Percentiles rank a stretch among this genome's conserved stretches.
Evolutionary conservation across 768 basidiomycete genomes (phyloP).

Genomic region (Podaxis sp.): DNA sequence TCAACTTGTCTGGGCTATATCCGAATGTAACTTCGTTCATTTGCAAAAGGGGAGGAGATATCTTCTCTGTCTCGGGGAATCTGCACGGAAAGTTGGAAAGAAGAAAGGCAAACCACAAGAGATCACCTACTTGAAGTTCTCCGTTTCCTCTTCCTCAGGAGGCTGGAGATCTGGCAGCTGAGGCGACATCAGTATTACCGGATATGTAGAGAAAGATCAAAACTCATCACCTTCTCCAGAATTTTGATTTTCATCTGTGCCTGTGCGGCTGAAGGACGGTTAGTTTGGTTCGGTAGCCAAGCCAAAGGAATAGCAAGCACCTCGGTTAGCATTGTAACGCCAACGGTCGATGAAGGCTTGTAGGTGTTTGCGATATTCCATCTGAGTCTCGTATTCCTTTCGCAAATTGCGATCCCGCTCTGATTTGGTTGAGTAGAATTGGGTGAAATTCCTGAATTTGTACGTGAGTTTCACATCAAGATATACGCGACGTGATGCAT

Average conservation of each 20-base stretch:
- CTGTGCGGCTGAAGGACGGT: conserved; percentile 65
- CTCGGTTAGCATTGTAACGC: conserved; percentile 96
- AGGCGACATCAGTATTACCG: conserved; percentile 4
- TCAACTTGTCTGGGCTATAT: conserved; percentile 72
- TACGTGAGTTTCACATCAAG: conserved; percentile 6
- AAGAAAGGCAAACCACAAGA: not conserved
- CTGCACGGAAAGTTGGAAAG: conserved; percentile 32
- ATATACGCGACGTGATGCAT: conserved; percentile 16
- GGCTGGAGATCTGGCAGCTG: conserved; percentile 91
- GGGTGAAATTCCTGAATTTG: conserved; percentile 79
- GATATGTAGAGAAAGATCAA: not conserved
- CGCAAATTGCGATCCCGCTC: conserved; percentile 89
- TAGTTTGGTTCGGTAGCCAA: not conserved
- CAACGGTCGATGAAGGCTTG: conserved; percentile 98
- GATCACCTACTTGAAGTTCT: conserved; percentile 75
- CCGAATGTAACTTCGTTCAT: conserved; percentile 90
- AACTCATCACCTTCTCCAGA: conserved; percentile 60
- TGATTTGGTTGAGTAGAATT: conserved; percentile 98
- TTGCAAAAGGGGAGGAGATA: conserved; percentile 93
- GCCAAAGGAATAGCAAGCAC: conserved; percentile 30
- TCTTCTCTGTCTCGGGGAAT: conserved; percentile 96
- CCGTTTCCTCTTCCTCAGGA: conserved; percentile 89
- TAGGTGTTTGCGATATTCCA: conserved; percentile 92
- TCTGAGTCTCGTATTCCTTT: conserved; percentile 95
- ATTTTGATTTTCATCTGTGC: conserved; percentile 78